Evolutionary conservation across 805 yeast species (phyloP), one percentile per base, ranked within the genome.

Genomic region (Candida mattraensis): DNA sequence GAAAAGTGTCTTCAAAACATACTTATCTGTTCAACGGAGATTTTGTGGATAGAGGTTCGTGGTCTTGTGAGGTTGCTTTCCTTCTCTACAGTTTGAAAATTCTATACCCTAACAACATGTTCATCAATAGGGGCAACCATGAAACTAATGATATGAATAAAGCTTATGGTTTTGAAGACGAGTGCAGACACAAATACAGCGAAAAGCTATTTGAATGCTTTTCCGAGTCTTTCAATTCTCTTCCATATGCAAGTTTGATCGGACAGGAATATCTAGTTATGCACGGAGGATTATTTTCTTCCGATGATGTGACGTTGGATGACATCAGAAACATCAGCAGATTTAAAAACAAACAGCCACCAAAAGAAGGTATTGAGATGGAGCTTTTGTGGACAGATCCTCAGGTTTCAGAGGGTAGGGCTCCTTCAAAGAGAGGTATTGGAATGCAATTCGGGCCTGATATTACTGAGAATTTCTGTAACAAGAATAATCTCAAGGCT

Each of bases 361-460:
- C 95, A 28, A 76, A 82, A 50, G 87, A 84, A 33, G 98, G 98
- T 7, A 69, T 87, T 22, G 95, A 91, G 61, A 93, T 91, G 97
- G 99, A 93, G 56, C 70, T 93, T 55, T 68, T 93, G 42, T 93
- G 99, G 99, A 87, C 97, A 0, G 99, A 93, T 61, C 99, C 99
- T 1, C 97, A 88, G 60, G 67, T 69, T 0, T 69, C 65, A 10
- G 64, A 74, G 13, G 99, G 98, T 5, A 74, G 95, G 22, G 77
- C 87, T 2, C 87, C 93, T 5, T 84, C 94, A 15, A 88, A 88
- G 62, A 77, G 99, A 59, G 99, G 99, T 27, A 78, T 91, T 38
- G 98, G 98, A 19, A 76, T 87, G 60, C 96, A 93, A 58, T 93
- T 93, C 61, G 99, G 99, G 2, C 96, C 97, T 7, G 98, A 93